These are phyloP conservation scores for Pistacia vera DNA, from an alignment of 345 rosid species.

Conservation along the genomic window DNA sequence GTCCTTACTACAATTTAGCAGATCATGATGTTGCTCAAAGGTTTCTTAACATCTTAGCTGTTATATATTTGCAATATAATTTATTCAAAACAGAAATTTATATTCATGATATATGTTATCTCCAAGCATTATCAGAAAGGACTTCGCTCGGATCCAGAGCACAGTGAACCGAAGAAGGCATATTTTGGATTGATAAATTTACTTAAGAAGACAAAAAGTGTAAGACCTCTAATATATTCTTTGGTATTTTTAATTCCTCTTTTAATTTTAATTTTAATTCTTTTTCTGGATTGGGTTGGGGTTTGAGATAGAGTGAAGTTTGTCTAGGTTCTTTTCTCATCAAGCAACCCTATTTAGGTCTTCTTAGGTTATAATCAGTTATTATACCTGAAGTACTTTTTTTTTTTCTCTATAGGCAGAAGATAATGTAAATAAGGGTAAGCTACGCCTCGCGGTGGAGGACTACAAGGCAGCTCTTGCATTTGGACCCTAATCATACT, in stretches of 20 bases:
- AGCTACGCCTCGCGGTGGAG: conserved; percentile 82
- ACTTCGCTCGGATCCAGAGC: conserved; percentile 97
- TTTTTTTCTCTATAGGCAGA: conserved; percentile 65
- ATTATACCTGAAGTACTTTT: not conserved
- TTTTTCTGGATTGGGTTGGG: conserved; percentile 4
- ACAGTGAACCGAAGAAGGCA: conserved; percentile 87
- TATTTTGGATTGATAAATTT: conserved; percentile 92
- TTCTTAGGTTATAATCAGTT: not conserved
- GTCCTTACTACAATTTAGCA: conserved; percentile 95
- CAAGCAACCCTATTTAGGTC: not conserved
- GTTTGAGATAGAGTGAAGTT: conserved; percentile 13
- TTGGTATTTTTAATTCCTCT: conserved; percentile 10
- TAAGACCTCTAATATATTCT: conserved; percentile 36
- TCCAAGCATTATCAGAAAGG: conserved; percentile 96
- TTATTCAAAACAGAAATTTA: not conserved
- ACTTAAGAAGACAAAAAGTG: conserved; percentile 93
- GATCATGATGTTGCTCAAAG: conserved; percentile 97
- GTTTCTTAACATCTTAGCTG: conserved; percentile 35
- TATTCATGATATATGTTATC: conserved; percentile 20
- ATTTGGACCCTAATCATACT: conserved; percentile 78
- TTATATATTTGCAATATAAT: not conserved
- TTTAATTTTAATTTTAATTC: not conserved
- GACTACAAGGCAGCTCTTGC: conserved; percentile 86
- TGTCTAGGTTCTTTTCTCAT: not conserved
- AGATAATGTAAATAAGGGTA: conserved; percentile 86